These are phyloP conservation scores for Trametes punicea DNA, from an alignment of 768 basidiomycete genomes.

Conservation along the genomic window DNA sequence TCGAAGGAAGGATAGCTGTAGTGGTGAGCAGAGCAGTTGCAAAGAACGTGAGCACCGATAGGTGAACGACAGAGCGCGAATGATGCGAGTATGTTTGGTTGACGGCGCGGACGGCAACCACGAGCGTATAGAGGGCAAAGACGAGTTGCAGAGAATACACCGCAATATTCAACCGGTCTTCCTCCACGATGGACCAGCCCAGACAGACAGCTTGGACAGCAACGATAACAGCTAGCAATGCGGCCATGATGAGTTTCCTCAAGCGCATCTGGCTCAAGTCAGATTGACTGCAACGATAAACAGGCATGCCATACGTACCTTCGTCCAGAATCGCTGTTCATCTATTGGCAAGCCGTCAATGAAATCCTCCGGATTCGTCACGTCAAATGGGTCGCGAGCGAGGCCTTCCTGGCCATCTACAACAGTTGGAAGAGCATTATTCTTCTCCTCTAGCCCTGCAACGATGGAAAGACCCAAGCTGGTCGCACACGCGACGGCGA, in stretches of 20 bases:
- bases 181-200: slow-evolving; percentile 47
- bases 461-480: slow-evolving; percentile 46
- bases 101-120: slow-evolving; percentile 51
- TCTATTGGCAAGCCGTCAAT: slow-evolving; percentile 65
- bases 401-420: slow-evolving; percentile 25
- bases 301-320: slow-evolving; percentile 35
- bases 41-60: slow-evolving; percentile 52
- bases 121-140: slow-evolving; percentile 59
- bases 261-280: slow-evolving; percentile 46
- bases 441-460: slow-evolving; percentile 41
- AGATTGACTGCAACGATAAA: not conserved
- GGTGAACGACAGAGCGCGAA: slow-evolving; percentile 47
- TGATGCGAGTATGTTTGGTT: slow-evolving; percentile 40
- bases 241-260: slow-evolving; percentile 51
- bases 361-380: slow-evolving; percentile 68
- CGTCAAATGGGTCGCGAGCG: slow-evolving; percentile 59
- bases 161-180: slow-evolving; percentile 29
- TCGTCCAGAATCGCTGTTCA: slow-evolving; percentile 56
- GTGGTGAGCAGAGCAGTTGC: slow-evolving; percentile 44
- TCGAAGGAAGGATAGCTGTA: slow-evolving; percentile 56
- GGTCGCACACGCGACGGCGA: slow-evolving; percentile 41
- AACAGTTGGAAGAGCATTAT: slow-evolving; percentile 44
- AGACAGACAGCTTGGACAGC: slow-evolving; percentile 51
- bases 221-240: slow-evolving; percentile 45
- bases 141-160: slow-evolving; percentile 43